Evolutionary conservation across 345 rosid genomes (phyloP).

Genomic region (Abelmoschus esculentus): DNA sequence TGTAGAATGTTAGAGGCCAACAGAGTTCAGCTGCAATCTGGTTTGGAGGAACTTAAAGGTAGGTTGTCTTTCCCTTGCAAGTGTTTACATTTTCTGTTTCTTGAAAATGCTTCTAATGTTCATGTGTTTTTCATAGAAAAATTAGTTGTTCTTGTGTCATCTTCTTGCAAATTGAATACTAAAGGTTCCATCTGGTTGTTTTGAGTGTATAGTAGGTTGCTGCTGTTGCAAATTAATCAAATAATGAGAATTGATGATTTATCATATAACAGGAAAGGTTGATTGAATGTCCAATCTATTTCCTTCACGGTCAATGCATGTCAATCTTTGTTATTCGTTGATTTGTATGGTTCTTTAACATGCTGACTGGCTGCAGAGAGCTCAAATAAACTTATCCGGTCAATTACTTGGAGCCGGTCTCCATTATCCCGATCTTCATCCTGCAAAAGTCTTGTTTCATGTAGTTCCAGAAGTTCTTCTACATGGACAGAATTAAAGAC

Average conservation of each 20-base stretch:
- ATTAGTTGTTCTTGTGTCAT: no score
- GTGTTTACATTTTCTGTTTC: no score
- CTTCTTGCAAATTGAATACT: no score
- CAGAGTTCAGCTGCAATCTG: constrained; percentile 26
- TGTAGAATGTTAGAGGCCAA: constrained; percentile 40
- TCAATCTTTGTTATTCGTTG: neutral
- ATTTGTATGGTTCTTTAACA: neutral
- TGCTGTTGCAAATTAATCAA: no score
- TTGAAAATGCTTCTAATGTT: no score
- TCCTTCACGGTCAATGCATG: neutral
- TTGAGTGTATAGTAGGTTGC: no score
- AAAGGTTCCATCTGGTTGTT: no score
- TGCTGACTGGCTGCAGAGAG: constrained; percentile 23
- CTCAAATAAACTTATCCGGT: constrained; percentile 28
- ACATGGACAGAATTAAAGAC: constrained; percentile 22
- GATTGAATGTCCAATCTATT: no score
- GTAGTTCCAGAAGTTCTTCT: constrained; percentile 26
- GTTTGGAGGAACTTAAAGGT: constrained; percentile 23
- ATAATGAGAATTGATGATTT: no score
- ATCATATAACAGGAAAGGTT: no score
- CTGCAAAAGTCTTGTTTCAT: constrained; percentile 24
- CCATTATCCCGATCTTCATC: constrained; percentile 26
- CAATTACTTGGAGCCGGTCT: constrained; percentile 25
- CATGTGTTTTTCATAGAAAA: no score
- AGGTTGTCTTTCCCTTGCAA: no score